Evolutionary conservation across 2,329 filamentous ascomycete genomes (phyloP).

Genomic region (Sporothrix brasiliensis): DNA sequence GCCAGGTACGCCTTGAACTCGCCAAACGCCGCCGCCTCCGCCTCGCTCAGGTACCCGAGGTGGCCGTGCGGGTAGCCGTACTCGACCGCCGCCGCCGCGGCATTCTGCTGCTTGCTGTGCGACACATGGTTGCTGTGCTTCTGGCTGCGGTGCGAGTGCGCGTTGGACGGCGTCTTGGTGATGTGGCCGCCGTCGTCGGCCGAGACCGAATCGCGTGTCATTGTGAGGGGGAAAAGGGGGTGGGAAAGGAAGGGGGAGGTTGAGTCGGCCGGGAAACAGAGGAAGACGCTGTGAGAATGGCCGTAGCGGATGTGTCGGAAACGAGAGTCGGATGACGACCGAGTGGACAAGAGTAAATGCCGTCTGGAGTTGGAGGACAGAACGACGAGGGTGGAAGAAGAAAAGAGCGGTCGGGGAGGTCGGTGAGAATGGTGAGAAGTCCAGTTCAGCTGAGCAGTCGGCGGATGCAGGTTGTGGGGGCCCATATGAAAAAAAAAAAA

Average conservation of each 20-base stretch:
- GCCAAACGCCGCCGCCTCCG: constrained; percentile 67
- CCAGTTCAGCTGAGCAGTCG: neutral
- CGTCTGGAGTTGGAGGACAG: neutral
- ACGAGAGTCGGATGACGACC: neutral
- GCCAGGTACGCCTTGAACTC: constrained; percentile 72
- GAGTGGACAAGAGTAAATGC: neutral
- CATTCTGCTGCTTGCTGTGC: constrained; percentile 29
- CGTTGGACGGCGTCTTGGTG: constrained; percentile 28
- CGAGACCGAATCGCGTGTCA: constrained; percentile 21
- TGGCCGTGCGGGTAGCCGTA: constrained; percentile 74
- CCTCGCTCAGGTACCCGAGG: constrained; percentile 71
- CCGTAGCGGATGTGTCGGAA: constrained; percentile 12
- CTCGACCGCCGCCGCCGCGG: constrained; percentile 39
- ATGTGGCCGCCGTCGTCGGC: constrained; percentile 28
- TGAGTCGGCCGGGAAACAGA: neutral
- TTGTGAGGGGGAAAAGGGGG: neutral
- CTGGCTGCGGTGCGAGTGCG: constrained; percentile 26
- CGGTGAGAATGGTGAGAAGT: neutral
- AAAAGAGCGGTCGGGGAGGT: constrained; percentile 1
- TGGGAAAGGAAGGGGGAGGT: neutral
- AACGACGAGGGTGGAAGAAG: neutral
- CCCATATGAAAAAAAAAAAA: too few species aligned
- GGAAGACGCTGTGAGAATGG: too few species aligned
- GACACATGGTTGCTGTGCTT: constrained; percentile 3
- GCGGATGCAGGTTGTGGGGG: neutral